Evolutionary conservation across 148 eudicot genomes (phyloP).

Genomic region (Agrostemma githago): DNA sequence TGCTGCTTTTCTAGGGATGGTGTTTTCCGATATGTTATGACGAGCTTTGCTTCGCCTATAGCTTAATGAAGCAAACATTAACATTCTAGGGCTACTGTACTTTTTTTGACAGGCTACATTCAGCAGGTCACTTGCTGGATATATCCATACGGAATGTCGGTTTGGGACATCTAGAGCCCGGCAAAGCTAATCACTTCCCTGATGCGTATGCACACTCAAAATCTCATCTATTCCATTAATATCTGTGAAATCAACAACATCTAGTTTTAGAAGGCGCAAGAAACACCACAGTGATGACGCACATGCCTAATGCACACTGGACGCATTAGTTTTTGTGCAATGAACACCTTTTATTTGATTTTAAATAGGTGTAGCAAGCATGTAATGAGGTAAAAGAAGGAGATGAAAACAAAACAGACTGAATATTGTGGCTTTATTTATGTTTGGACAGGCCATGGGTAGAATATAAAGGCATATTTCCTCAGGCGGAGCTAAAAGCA

Average conservation of each 20-base stretch:
- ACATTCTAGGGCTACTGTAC: background rate
- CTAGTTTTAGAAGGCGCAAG: too few species aligned
- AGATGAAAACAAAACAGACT: background rate
- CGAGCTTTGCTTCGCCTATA: background rate
- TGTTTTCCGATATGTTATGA: background rate
- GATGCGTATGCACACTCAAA: slow-evolving; percentile 53
- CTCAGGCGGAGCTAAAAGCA: slow-evolving; percentile 49
- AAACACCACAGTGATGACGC: too few species aligned
- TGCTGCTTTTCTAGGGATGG: background rate
- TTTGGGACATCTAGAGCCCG: slow-evolving; percentile 58
- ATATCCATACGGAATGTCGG: slow-evolving; percentile 57
- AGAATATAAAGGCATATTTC: slow-evolving; percentile 72
- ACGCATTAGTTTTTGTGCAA: too few species aligned
- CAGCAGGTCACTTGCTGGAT: slow-evolving; percentile 91
- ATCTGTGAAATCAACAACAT: background rate
- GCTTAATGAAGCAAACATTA: background rate
- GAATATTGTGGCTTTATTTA: background rate
- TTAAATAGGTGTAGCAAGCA: too few species aligned
- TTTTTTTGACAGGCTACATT: slow-evolving; percentile 59
- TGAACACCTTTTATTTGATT: too few species aligned
- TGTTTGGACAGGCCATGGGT: slow-evolving; percentile 62
- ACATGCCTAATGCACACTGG: too few species aligned
- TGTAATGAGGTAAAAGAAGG: too few species aligned
- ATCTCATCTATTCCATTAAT: background rate
- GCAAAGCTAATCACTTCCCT: slow-evolving; percentile 78